Evolutionary conservation across 2,329 filamentous ascomycete species (phyloP), one percentile per base, ranked within the genome.

Genomic region (Coniochaeta prunicola): DNA sequence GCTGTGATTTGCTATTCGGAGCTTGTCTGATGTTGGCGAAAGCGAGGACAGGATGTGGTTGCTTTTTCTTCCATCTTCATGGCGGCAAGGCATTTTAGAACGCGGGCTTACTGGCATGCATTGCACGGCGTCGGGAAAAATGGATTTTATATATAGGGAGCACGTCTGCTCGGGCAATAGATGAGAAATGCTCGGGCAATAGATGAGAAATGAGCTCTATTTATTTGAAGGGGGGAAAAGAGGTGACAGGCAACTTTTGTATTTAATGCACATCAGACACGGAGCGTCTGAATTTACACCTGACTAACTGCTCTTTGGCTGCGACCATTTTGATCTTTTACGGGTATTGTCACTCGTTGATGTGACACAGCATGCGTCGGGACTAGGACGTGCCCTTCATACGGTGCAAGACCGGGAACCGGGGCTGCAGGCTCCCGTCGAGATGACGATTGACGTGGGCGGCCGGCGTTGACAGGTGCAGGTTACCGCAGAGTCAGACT

Each of bases 1-100:
- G 63, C 64, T 69, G 13, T 75, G 62, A 73, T 24, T 17, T 38
- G 5, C 31, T 6, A 33, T 6, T 33, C 12, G 31, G 6, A 33
- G 31, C n/a, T n/a, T n/a, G n/a, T n/a, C n/a, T n/a, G n/a, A n/a
- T n/a, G n/a, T n/a, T n/a, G n/a, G n/a, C n/a, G n/a, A n/a, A n/a
- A n/a, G n/a, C n/a, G n/a, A n/a, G n/a, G n/a, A n/a, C n/a, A 12
- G 31, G 31, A 12, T 33, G 31, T 33, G 31, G 36, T n/a, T 15
- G 42, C 17, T 33, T 21, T n/a, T 28, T 34, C 28, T 40, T 36
- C n/a, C n/a, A 45, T 24, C n/a, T n/a, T 45, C 21, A 30, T 28
- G 2, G 4, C 24, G 26, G 45, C 45, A 50, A 33, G n/a, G 45
- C 45, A 50, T 50, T 30, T n/a, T 45, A 50, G 45, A 50, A 17